Percentiles rank a stretch among this genome's conserved stretches.
phyloP scores from a whole-genome alignment of 2,329 filamentous ascomycete genomes.

The Cyphellophora europaea region DNA sequence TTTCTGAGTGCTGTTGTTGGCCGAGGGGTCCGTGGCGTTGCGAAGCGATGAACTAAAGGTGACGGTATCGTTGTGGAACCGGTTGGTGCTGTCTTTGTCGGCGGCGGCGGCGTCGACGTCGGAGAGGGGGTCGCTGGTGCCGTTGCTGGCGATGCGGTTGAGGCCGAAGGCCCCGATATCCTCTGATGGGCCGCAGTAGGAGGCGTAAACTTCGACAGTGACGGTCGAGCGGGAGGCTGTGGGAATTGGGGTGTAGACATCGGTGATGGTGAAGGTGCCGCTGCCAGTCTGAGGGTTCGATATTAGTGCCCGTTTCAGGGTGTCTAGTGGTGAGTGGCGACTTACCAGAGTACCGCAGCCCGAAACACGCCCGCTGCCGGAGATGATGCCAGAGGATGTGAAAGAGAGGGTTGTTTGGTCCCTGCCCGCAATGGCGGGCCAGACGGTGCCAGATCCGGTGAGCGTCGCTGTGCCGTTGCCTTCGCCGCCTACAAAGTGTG shows the following conservation, averaged over 20 bases:
- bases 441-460: slow-evolving; percentile 15
- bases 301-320: neutral
- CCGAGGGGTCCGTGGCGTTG: too few relatives aligned
- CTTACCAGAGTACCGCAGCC: slow-evolving; percentile 15
- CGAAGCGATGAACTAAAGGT: too few relatives aligned
- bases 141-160: too few relatives aligned
- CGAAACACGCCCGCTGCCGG: slow-evolving; percentile 12
- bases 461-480: slow-evolving; percentile 14
- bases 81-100: too few relatives aligned
- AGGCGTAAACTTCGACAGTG: slow-evolving; percentile 12
- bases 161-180: too few relatives aligned
- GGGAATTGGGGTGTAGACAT: slow-evolving; percentile 6
- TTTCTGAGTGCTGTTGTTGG: too few relatives aligned
- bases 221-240: slow-evolving; percentile 6
- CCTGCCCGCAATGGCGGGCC: slow-evolving; percentile 8
- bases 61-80: too few relatives aligned
- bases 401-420: slow-evolving; percentile 7
- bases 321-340: neutral
- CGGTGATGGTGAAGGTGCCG: slow-evolving; percentile 15
- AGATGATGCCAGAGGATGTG: slow-evolving; percentile 12
- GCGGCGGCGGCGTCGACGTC: too few relatives aligned
- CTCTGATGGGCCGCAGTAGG: slow-evolving; percentile 14
- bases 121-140: too few relatives aligned
- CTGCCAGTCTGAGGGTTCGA: slow-evolving; percentile 8
- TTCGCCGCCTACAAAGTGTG: slow-evolving; percentile 8